Evolutionary conservation across 345 rosid genomes (phyloP).

Genomic region (Populus alba): DNA sequence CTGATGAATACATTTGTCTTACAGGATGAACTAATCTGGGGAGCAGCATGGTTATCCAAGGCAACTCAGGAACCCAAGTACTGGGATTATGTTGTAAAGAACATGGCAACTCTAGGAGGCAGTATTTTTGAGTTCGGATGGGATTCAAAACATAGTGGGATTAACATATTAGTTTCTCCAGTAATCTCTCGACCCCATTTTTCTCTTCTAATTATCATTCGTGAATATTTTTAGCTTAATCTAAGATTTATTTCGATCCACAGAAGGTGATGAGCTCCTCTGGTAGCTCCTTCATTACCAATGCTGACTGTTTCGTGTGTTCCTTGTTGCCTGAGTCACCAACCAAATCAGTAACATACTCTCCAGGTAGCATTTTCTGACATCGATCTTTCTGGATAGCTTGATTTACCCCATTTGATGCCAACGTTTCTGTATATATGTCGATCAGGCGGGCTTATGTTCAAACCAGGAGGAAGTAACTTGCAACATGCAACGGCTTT

Average conservation of each 20-base stretch:
- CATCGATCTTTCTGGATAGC: too few relatives aligned
- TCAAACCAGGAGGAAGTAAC: slow-evolving; percentile 16
- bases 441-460: slow-evolving; percentile 23
- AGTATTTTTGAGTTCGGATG: slow-evolving; percentile 24
- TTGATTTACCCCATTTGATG: too few relatives aligned
- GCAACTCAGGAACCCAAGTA: slow-evolving; percentile 14
- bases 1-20: not conserved
- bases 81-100: not conserved
- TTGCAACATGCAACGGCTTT: slow-evolving; percentile 22
- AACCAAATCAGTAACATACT: slow-evolving; percentile 17
- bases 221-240: not conserved
- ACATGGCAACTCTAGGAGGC: not conserved
- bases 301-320: slow-evolving; percentile 21
- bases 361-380: slow-evolving; percentile 7
- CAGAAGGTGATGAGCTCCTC: not conserved
- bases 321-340: slow-evolving; percentile 21
- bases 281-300: not conserved
- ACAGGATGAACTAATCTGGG: slow-evolving; percentile 31
- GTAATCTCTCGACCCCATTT: not conserved
- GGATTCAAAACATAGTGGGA: slow-evolving; percentile 24
- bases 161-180: slow-evolving; percentile 14
- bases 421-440: not conserved
- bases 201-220: not conserved
- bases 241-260: not conserved
- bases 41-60: slow-evolving; percentile 28